Conservation (phyloP, 768 basidiomycete species). For the Hebeloma cylindrosporum region DNA sequence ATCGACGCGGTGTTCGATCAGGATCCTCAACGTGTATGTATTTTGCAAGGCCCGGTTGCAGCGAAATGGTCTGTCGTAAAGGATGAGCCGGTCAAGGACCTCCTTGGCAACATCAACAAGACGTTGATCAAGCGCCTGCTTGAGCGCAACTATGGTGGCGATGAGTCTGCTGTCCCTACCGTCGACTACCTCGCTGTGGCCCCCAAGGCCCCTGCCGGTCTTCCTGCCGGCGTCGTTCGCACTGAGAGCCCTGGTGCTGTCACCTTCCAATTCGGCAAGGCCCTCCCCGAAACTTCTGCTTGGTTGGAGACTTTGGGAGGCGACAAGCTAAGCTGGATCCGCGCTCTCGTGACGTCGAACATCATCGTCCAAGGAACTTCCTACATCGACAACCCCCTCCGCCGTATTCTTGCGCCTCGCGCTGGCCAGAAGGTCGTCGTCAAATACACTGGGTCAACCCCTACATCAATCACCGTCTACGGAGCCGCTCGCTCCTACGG, state of each 20-base stretch:
- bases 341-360: conserved; percentile 77
- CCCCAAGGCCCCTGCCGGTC: conserved; percentile 35
- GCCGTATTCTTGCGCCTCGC: conserved; percentile 84
- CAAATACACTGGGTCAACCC: conserved; percentile 40
- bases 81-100: conserved; percentile 91
- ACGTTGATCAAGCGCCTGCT: conserved; percentile 78
- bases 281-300: conserved; percentile 56
- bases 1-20: conserved; percentile 99
- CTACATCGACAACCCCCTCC: conserved; percentile 87
- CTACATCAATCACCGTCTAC: conserved; percentile 62
- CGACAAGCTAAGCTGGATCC: conserved; percentile 78
- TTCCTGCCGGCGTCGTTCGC: conserved; percentile 41
- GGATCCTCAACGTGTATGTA: conserved; percentile 97
- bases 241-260: conserved; percentile 44
- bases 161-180: conserved; percentile 71
- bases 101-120: conserved; percentile 85
- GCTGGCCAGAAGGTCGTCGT: conserved; percentile 76
- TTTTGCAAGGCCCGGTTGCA: conserved; percentile 95
- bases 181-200: conserved; percentile 76
- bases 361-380: conserved; percentile 85
- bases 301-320: conserved; percentile 91
- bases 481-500: conserved; percentile 84
- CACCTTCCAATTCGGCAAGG: conserved; percentile 49
- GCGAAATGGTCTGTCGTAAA: conserved; percentile 84
- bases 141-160: conserved; percentile 73